Conservation (phyloP, 108 stramenopile species). For the Pseudonitzschia multistriata region DNA sequence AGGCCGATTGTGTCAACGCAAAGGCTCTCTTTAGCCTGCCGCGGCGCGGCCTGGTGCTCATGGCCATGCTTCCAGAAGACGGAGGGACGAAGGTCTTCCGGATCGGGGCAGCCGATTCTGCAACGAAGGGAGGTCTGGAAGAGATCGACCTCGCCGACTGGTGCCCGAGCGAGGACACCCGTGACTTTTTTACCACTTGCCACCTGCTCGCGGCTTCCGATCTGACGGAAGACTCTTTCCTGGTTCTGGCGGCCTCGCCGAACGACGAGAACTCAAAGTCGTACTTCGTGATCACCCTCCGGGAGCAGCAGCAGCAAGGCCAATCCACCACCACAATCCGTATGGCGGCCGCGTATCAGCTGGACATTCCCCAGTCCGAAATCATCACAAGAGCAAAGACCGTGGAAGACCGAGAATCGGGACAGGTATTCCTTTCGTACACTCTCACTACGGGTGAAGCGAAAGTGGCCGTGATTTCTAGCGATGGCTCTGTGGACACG, state of each 20-base stretch:
- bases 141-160: slow-evolving; percentile 31
- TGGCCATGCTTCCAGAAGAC: slow-evolving; percentile 44
- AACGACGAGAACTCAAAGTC: slow-evolving; percentile 16
- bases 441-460: slow-evolving; percentile 56
- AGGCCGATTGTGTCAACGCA: slow-evolving; percentile 64
- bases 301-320: slow-evolving; percentile 4
- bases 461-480: slow-evolving; percentile 26
- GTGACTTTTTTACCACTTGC: slow-evolving; percentile 21
- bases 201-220: slow-evolving; percentile 21
- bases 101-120: not conserved
- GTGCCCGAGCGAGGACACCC: slow-evolving; percentile 24
- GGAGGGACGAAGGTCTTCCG: slow-evolving; percentile 7
- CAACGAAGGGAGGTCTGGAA: slow-evolving; percentile 1
- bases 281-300: slow-evolving; percentile 22
- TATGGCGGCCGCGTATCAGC: slow-evolving; percentile 11
- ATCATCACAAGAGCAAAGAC: slow-evolving; percentile 21
- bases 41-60: slow-evolving; percentile 46
- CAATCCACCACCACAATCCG: not conserved
- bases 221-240: slow-evolving; percentile 14
- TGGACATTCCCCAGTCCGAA: slow-evolving; percentile 24
- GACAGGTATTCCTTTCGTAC: slow-evolving; percentile 47
- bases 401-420: slow-evolving; percentile 4
- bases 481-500: slow-evolving; percentile 21
- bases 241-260: slow-evolving; percentile 19
- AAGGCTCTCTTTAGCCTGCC: slow-evolving; percentile 60